Base-by-base conservation (phyloP, 108 stramenopile genomes). In the Cyclotella kingstonii region DNA sequence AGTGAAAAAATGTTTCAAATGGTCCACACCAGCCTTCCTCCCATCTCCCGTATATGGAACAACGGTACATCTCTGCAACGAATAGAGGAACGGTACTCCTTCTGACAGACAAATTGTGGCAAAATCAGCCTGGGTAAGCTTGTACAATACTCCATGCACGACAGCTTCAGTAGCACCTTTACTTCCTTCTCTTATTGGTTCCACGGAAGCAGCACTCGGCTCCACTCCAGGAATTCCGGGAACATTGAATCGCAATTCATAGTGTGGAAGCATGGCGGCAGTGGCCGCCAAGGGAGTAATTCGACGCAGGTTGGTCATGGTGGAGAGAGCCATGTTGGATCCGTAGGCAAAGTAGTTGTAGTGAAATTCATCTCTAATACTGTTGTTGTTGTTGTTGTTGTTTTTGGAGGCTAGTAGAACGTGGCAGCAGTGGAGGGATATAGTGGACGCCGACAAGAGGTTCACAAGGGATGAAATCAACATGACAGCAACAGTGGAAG, bases 301-400 rank as follows among this genome's bases (percentile, higher is more conserved):
- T 9, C 75, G 51, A 0, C 89, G 68, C 8, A 91, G 47, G 21
- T 77, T 59, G 25, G 41, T 73, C 89, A 91, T 91, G 54, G 89
- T 91, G 17, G 77, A 73, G 3, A 73, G 63, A 8, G 68, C 21
- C 68, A 86, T 80, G 61, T 91, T 91, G 27, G 83, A 84, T 11
- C 89, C 89, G 60, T 55, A 87, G 5, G 84, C 85, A 63, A 91
- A 91, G 51, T 91, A 91, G 34, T 81, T 74, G 77, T 78, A 75
- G 45, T n/a, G n/a, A n/a, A n/a, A n/a, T n/a, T n/a, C n/a, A n/a
- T n/a, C n/a, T n/a, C n/a, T 14, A n/a, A 36, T 25, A 31, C 26
- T 46, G 34, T 49, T 61, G 47, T 49, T 49, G 60, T 39, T n/a
- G n/a, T 44, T 7, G 43, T n/a, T n/a, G 11, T n/a, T 17, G 43